Percentiles rank a stretch among this genome's conserved stretches.
Conservation (phyloP, 1,284 basidiomycete species). For the Coniophora puteana region DNA sequence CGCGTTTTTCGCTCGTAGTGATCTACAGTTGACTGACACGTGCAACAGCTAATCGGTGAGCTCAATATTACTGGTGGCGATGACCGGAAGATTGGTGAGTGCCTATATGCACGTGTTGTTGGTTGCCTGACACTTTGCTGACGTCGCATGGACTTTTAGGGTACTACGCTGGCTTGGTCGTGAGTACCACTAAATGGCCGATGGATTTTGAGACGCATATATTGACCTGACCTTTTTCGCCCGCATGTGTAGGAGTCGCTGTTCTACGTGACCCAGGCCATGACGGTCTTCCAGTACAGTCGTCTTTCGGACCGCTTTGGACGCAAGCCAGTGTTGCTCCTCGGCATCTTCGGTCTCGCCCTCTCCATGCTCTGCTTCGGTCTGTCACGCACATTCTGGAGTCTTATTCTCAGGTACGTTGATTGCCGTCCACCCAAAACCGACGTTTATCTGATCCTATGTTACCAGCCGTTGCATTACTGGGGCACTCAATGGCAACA, state of each 20-base stretch:
- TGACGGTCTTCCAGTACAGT: constrained; percentile 70
- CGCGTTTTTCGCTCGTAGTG: too few relatives aligned
- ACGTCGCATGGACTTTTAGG: neutral
- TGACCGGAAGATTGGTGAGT: constrained; percentile 41
- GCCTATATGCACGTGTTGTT: neutral
- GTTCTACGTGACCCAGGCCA: constrained; percentile 64
- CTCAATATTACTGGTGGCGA: constrained; percentile 38
- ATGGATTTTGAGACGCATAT: neutral
- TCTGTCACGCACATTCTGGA: constrained; percentile 61
- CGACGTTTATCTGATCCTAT: constrained; percentile 6
- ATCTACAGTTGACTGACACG: too few relatives aligned
- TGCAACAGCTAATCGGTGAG: constrained; percentile 29
- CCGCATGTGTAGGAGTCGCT: constrained; percentile 50
- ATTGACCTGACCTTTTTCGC: neutral
- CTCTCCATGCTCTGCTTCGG: constrained; percentile 76
- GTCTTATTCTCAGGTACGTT: constrained; percentile 51
- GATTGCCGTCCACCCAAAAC: neutral
- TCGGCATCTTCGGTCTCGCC: constrained; percentile 57
- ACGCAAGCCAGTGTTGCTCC: constrained; percentile 65
- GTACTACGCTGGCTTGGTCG: constrained; percentile 13
- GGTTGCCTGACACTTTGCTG: neutral
- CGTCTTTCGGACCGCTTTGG: constrained; percentile 64
- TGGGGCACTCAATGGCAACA: constrained; percentile 24
- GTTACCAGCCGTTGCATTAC: constrained; percentile 16
- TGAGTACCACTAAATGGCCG: constrained; percentile 5